These are phyloP conservation scores for Sphagnum contortum DNA, from an alignment of 225 moss, liverwort and hornwort species.

Conservation along the genomic window DNA sequence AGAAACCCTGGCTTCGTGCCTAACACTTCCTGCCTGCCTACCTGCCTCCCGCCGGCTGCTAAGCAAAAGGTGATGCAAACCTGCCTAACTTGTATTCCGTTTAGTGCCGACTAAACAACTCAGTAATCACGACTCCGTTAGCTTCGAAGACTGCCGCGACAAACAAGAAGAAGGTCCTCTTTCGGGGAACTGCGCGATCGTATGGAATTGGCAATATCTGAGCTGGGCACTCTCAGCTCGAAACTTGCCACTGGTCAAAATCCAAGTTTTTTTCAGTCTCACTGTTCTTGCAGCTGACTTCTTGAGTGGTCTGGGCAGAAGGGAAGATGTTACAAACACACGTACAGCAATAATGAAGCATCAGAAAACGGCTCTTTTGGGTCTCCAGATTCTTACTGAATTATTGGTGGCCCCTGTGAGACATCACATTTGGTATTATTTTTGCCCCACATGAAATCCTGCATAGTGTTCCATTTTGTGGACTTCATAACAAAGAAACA, in stretches of 20 bases:
- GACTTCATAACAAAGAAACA: conserved; percentile 13
- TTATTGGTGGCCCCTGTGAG: conserved; percentile 1
- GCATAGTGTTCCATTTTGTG: conserved; percentile 19
- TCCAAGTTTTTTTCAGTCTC: neutral
- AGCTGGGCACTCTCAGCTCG: neutral
- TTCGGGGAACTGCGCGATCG: too few relatives aligned
- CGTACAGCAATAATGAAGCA: neutral
- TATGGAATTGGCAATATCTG: neutral
- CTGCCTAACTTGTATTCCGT: too few relatives aligned
- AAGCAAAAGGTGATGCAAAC: too few relatives aligned
- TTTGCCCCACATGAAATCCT: conserved; percentile 10
- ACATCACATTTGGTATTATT: conserved; percentile 15
- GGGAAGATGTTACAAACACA: neutral
- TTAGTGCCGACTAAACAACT: too few relatives aligned
- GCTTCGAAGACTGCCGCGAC: too few relatives aligned
- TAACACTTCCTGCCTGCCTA: too few relatives aligned
- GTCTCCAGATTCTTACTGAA: conserved; percentile 13
- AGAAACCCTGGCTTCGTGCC: too few relatives aligned
- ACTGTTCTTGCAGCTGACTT: neutral
- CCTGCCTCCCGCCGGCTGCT: too few relatives aligned
- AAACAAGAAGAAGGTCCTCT: too few relatives aligned
- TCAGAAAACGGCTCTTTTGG: conserved; percentile 2
- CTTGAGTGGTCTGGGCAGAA: neutral
- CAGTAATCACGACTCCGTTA: too few relatives aligned
- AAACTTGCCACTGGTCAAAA: neutral